Base-by-base conservation (phyloP, 495 filamentous ascomycete genomes). In the Talaromyces wortmannii region DNA sequence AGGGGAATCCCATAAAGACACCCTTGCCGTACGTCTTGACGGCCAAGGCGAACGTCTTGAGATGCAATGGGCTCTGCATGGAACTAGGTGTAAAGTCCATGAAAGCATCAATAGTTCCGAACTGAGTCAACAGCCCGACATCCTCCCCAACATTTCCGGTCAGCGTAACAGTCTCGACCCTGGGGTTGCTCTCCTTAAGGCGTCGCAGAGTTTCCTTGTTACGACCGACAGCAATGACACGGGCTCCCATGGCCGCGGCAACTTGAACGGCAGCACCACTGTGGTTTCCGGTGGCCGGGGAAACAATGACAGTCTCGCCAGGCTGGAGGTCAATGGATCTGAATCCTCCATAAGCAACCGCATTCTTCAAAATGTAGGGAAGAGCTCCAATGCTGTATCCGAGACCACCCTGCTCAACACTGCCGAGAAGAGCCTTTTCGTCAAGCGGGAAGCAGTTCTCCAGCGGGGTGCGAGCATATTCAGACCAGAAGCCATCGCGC, bases 221-320 rank as follows among this genome's bases (percentile, higher is more conserved):
- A 12, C 78, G 65, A 6, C 75, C 72, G 40, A 73, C 59, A 13
- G 77, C 76, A 48, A 80, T 65, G 44, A 82, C 78, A 8, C 62
- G 62, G 5, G 75, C 75, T 11, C 77, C 77, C 59, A 80, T 68
- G 1, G 74, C 71, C 2, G 71, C 57, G 0, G 77, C 76, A 7
- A 72, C 60, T 10, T 66, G 61, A 4, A 79, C 76, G 4, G 71
- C 74, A 0, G 65, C 67, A 33, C 73, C 67, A 16, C 74, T 63
- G 55, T 73, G 79, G 7, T 52, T 52, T 0, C 76, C 76, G 0
- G 75, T 79, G 2, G 75, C 74, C 0, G 78, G 78, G 6, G 69
- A 64, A 17, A 80, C 62, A 56, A 82, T 66, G n/a, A 81, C 57
- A 1, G 67, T 76, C 59, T 81, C 72, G 3, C 78, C 76, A 0